Evolutionary conservation across 305 asterid genomes (phyloP).

Genomic region (Fraxinus floribunda): DNA sequence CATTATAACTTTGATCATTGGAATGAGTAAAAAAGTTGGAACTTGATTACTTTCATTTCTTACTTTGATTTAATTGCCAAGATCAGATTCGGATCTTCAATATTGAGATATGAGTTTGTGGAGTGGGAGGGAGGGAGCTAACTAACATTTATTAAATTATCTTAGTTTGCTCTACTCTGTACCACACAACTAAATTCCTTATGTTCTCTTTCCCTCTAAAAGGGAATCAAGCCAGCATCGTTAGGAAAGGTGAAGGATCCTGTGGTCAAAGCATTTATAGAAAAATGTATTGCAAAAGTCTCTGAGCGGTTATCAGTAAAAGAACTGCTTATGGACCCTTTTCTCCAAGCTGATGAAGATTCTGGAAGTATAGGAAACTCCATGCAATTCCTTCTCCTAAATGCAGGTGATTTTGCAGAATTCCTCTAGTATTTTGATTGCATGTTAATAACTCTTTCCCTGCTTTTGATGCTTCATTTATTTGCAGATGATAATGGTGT

Average conservation of each 20-base stretch:
- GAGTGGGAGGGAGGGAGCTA: neutral
- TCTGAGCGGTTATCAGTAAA: constrained; percentile 76
- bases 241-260: constrained; percentile 79
- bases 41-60: neutral
- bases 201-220: constrained; percentile 23
- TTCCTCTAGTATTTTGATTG: constrained; percentile 9
- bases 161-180: constrained; percentile 18
- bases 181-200: constrained; percentile 4
- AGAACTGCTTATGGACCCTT: constrained; percentile 78
- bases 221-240: constrained; percentile 98
- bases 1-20: neutral
- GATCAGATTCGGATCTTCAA: neutral
- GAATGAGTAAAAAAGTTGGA: neutral
- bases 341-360: constrained; percentile 71
- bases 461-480: constrained; percentile 22
- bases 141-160: constrained; percentile 7
- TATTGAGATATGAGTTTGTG: neutral
- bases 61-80: neutral
- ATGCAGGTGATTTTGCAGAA: constrained; percentile 39
- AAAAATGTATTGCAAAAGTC: constrained; percentile 85
- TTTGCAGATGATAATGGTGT: constrained; percentile 48
- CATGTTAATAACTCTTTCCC: constrained; percentile 6
- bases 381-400: constrained; percentile 33
- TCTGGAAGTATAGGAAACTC: constrained; percentile 45
- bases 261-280: constrained; percentile 68